These are phyloP conservation scores for Blumeriella jaapii DNA, from an alignment of 2,329 filamentous ascomycete genomes.

Conservation along the genomic window DNA sequence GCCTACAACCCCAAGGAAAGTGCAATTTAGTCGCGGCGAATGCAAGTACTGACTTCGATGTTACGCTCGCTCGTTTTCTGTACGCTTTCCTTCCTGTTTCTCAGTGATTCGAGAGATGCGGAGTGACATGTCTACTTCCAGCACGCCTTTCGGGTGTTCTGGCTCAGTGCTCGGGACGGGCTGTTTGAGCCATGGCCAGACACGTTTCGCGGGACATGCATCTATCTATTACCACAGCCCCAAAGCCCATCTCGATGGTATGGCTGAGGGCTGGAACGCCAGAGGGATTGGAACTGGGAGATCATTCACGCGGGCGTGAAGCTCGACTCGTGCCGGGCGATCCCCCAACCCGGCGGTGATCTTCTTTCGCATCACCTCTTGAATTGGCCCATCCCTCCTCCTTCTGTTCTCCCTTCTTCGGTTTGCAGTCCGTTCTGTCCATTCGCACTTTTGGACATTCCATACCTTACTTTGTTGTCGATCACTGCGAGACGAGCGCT, in stretches of 20 bases:
- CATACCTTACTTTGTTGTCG: slow-evolving; percentile 24
- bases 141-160: slow-evolving; percentile 12
- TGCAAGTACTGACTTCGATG: not conserved
- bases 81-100: slow-evolving; percentile 5
- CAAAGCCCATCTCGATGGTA: not conserved
- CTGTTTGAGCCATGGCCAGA: slow-evolving; percentile 15
- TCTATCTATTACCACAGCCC: slow-evolving; percentile 1
- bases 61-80: not conserved
- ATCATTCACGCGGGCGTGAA: slow-evolving; percentile 13
- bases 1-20: not conserved
- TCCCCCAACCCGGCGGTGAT: slow-evolving; percentile 8
- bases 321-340: slow-evolving; percentile 17
- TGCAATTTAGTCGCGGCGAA: not conserved
- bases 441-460: slow-evolving; percentile 1
- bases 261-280: slow-evolving; percentile 6
- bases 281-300: slow-evolving; percentile 6
- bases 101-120: not conserved
- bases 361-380: slow-evolving; percentile 3
- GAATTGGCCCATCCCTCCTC: slow-evolving; percentile 4
- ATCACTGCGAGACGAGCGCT: slow-evolving; percentile 26
- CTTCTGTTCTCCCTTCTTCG: slow-evolving; percentile 4
- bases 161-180: slow-evolving; percentile 7
- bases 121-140: slow-evolving; percentile 2
- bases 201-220: slow-evolving; percentile 15
- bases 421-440: slow-evolving; percentile 6